Evolutionary conservation across 192 early-diverging fungal species (phyloP).

Genomic region (Coemansia sp.): DNA sequence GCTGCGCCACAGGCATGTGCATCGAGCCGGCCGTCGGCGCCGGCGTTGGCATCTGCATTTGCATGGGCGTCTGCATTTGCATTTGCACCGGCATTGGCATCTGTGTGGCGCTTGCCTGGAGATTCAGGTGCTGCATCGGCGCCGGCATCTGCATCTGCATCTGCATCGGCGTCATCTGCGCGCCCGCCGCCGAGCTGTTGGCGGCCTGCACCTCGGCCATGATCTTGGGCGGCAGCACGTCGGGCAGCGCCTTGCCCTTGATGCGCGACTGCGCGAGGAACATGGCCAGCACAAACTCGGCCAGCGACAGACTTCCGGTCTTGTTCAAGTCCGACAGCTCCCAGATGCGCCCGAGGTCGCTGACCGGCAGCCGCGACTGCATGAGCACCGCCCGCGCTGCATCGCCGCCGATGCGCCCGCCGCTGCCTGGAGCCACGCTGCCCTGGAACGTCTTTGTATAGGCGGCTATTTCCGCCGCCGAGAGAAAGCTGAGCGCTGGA

Average conservation of each 20-base stretch:
- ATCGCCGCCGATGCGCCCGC: constrained; percentile 48
- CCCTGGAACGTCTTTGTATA: constrained; percentile 28
- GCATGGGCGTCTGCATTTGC: constrained; percentile 4
- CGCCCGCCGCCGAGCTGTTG: neutral
- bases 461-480: constrained; percentile 15
- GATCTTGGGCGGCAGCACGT: constrained; percentile 52
- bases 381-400: constrained; percentile 53
- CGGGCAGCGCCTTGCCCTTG: constrained; percentile 53
- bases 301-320: constrained; percentile 53
- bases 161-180: constrained; percentile 1
- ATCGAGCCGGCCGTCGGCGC: constrained; percentile 4
- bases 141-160: constrained; percentile 3
- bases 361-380: constrained; percentile 55
- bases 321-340: constrained; percentile 55
- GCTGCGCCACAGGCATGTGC: neutral
- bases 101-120: constrained; percentile 1
- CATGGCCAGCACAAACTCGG: constrained; percentile 68
- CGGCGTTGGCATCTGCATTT: neutral
- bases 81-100: neutral
- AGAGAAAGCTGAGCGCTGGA: constrained; percentile 35
- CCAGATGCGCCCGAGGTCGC: constrained; percentile 60
- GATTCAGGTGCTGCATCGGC: neutral
- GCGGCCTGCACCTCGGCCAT: constrained; percentile 42
- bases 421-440: constrained; percentile 4
- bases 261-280: constrained; percentile 58